Conservation (phyloP, 2,329 filamentous ascomycete genomes). For the Davidsoniella neocaledoniae region DNA sequence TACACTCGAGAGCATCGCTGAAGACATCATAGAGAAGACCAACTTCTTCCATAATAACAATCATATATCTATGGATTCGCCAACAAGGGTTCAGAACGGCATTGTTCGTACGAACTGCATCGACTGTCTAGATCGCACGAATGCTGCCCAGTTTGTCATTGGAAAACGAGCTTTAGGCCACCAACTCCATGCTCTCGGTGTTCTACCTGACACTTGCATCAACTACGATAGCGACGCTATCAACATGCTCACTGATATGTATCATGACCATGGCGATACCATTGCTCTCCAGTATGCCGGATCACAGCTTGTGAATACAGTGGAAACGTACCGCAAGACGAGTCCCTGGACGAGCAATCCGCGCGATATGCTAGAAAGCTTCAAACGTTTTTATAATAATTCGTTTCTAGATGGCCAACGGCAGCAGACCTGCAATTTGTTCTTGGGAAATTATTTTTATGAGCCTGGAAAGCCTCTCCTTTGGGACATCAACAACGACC, state of each 20-base stretch:
- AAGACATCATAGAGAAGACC: conserved; percentile 68
- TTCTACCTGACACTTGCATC: conserved; percentile 61
- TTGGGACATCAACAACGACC: conserved; percentile 90
- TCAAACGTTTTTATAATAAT: conserved; percentile 98
- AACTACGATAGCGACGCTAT: conserved; percentile 93
- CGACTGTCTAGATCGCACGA: conserved; percentile 91
- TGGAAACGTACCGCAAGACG: conserved; percentile 98
- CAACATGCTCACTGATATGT: conserved; percentile 96
- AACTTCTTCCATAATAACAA: conserved; percentile 94
- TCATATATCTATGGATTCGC: conserved; percentile 35
- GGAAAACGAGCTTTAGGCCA: conserved; percentile 85
- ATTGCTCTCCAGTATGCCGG: conserved; percentile 97
- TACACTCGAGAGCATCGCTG: conserved; percentile 75
- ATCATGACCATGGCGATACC: conserved; percentile 92
- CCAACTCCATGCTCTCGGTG: conserved; percentile 79
- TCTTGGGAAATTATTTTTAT: conserved; percentile 91
- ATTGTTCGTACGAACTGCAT: conserved; percentile 94
- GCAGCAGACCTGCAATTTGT: conserved; percentile 95
- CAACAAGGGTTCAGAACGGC: conserved; percentile 65
- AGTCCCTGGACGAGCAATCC: conserved; percentile 98
- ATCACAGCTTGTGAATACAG: conserved; percentile 94
- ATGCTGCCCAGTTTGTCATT: conserved; percentile 94
- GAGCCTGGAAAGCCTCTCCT: conserved; percentile 78
- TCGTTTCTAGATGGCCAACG: conserved; percentile 95
- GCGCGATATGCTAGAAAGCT: conserved; percentile 96